Percentiles rank a stretch among this genome's conserved stretches.
These are phyloP conservation scores for Maudiozyma barnettii DNA, from an alignment of 805 yeast genomes.

Conservation along the genomic window DNA sequence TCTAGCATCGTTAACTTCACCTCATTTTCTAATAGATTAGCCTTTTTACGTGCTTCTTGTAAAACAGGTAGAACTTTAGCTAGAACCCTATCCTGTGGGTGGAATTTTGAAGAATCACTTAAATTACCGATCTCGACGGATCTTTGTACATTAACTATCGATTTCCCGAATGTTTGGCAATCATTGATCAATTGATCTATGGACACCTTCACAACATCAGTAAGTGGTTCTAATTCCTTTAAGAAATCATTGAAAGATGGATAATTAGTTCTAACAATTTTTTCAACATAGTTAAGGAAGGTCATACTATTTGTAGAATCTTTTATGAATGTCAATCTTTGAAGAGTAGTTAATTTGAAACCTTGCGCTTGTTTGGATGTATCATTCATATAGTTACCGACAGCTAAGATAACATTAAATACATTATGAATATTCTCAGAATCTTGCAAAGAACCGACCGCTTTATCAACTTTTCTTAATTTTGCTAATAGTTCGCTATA, in stretches of 20 bases:
- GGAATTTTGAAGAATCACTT: slow-evolving; percentile 67
- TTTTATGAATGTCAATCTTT: slow-evolving; percentile 80
- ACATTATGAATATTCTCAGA: slow-evolving; percentile 64
- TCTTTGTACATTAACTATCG: slow-evolving; percentile 58
- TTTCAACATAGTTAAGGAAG: slow-evolving; percentile 87
- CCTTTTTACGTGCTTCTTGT: slow-evolving; percentile 67
- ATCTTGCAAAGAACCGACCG: slow-evolving; percentile 53
- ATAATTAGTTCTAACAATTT: slow-evolving; percentile 70
- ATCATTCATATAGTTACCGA: slow-evolving; percentile 96
- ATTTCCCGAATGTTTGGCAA: slow-evolving; percentile 51
- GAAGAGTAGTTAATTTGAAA: slow-evolving; percentile 81
- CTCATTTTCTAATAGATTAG: slow-evolving; percentile 54
- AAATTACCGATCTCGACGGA: slow-evolving; percentile 77
- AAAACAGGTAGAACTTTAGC: slow-evolving; percentile 52
- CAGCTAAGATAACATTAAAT: slow-evolving; percentile 75
- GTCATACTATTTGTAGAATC: slow-evolving; percentile 82
- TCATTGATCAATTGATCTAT: slow-evolving; percentile 74
- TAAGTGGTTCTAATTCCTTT: slow-evolving; percentile 56
- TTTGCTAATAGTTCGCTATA: slow-evolving; percentile 62
- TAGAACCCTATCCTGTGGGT: slow-evolving; percentile 73
- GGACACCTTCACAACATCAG: slow-evolving; percentile 58
- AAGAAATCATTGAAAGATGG: slow-evolving; percentile 69
- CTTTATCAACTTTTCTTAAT: slow-evolving; percentile 61
- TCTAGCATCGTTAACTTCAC: slow-evolving; percentile 52
- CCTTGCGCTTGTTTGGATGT: slow-evolving; percentile 87